A percentile compares a stretch with the other conserved stretches of the same genome.
Conservation (phyloP, 2,329 filamentous ascomycete genomes). For the Fusarium coffeatum region DNA sequence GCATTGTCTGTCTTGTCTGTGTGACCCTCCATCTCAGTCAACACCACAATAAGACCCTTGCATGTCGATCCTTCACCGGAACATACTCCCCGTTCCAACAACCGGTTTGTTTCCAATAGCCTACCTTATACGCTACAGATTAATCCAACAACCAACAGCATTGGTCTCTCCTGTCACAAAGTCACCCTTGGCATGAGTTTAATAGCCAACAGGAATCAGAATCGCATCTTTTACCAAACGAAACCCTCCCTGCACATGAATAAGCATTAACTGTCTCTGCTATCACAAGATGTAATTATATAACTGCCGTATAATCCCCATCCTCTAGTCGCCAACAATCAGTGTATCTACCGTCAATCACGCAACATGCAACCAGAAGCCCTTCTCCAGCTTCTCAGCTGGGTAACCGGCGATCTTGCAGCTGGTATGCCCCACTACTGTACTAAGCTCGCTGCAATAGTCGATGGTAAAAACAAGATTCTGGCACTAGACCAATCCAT, state of each 20-base stretch:
- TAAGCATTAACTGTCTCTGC: neutral
- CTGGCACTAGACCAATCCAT: neutral
- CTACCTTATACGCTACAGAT: neutral
- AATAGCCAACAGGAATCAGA: neutral
- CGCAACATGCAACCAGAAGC: neutral
- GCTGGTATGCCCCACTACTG: neutral
- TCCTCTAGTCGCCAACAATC: neutral
- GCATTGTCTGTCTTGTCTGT: too few relatives aligned
- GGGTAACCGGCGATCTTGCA: neutral
- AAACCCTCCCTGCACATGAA: neutral
- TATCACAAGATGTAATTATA: neutral
- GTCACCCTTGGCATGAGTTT: neutral
- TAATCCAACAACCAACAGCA: neutral
- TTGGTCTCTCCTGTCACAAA: neutral
- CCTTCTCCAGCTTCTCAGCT: neutral
- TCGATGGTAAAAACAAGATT: neutral
- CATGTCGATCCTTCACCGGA: neutral
- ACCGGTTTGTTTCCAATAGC: too few relatives aligned
- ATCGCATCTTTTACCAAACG: neutral
- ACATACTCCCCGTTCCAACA: neutral
- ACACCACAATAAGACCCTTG: neutral
- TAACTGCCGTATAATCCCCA: neutral
- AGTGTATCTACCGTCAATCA: neutral
- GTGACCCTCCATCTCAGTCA: neutral
- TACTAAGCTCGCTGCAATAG: neutral